Base-by-base conservation (phyloP, 2,329 filamentous ascomycete genomes). In the Phialophora verrucosa region DNA sequence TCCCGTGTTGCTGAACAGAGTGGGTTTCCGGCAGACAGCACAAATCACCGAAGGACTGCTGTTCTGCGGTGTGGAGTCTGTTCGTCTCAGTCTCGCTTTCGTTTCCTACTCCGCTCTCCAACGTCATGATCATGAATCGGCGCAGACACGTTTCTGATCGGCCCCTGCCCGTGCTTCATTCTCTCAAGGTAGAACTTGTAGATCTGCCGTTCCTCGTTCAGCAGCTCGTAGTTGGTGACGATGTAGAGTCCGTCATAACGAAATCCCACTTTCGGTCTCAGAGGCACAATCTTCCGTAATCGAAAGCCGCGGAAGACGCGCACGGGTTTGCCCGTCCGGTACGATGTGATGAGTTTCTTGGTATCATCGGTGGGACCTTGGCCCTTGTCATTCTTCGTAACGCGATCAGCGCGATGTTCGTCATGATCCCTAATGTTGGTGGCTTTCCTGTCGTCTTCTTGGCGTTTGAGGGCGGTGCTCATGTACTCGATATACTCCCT, bases 171-270 rank as follows among this genome's bases (percentile, higher is more conserved):
- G 74, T 69, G 87, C 84, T 0, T 75, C 80, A 3, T 71, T 29
- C 86, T 76, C 47, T 76, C 72, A 5, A 88, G 74, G 8, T 74
- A 76, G 74, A 88, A 88, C 0, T 78, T 74, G 71, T 83, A 79
- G 23, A 80, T 78, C 2, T 78, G 78, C n/a, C 77, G 80, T 12
- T 73, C 70, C 3, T 70, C 38, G 62, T 86, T 78, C 1, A 82
- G 42, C 0, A 79, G 61, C 65, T 81, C 73, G 56, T 76, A 77
- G 2, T 65, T 72, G 0, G 75, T 75, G 4, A 87, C 80, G 5
- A 76, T 72, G 68, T 88, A 88, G 0, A 88, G 73, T 0, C 86
- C 86, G 72, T 88, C 85, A 60, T 88, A 88, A 1, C 86, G 76
- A n/a, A 85, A 77, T 0, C 85, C 85, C 10, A 76, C 67, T 0